Evolutionary conservation across 2,329 filamentous ascomycete genomes (phyloP), one percentile per base, ranked within the genome.

Genomic region (Cucurbitaria berberidis): DNA sequence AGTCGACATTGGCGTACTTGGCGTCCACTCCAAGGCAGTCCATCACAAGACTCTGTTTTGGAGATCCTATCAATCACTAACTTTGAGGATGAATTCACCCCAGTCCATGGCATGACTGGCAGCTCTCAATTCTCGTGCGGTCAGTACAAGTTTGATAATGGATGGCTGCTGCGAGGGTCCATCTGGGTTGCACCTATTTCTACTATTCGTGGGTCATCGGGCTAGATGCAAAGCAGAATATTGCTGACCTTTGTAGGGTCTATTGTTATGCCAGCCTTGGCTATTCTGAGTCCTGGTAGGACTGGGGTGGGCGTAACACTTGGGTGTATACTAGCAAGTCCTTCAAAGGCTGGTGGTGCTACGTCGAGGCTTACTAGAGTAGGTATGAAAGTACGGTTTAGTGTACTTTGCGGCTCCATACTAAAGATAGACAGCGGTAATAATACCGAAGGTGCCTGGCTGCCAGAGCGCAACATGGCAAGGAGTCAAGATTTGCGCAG

Each of bases 91-190:
- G n/a, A 36, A 8, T 21, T 36, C 11, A 8, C 34, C 11, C 18
- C n/a, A 8, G n/a, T 36, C 7, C 5, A 29, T 21, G 38, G 10
- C 22, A 32, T n/a, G 2, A 26, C 32, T 6, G 19, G 27, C 15
- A 29, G 35, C n/a, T 24, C 51, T 10, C 46, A 46, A n/a, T 49
- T 42, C 36, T 29, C 42, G 29, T 54, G 51, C 24, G 51, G 51
- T 4, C 41, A 54, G 38, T 54, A 54, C 46, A 54, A 47, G 42
- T 54, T 54, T 36, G 30, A 54, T 15, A 46, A 54, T 26, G 51
- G 38, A 26, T 45, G 35, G 7, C 43, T 1, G 42, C 51, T 29
- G 51, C 51, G 22, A 54, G 50, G 38, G 42, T 54, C 26, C 46
- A 54, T 13, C 13, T 27, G 3, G 46, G 51, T 3, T 54, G 46